Conservation (phyloP, 768 basidiomycete species). For the Boletus rubroflammeus region DNA sequence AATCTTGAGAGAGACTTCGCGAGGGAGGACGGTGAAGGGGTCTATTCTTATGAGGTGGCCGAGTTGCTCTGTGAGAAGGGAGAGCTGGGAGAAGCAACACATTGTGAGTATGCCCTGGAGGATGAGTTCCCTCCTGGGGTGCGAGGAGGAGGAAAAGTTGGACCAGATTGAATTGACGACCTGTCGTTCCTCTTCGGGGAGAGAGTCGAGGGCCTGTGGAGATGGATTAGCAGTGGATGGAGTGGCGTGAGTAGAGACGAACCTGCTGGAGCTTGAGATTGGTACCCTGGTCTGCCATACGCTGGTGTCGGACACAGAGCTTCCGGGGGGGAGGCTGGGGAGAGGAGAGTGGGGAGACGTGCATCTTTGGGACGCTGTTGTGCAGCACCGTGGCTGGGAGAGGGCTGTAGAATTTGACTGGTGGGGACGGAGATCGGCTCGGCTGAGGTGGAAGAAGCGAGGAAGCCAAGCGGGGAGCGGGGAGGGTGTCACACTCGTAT, state of each 20-base stretch:
- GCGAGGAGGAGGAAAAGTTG: conserved; percentile 91
- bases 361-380: not conserved
- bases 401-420: conserved; percentile 9
- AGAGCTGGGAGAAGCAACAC: conserved; percentile 99
- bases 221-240: conserved; percentile 6
- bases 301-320: conserved; percentile 88
- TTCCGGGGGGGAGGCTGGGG: conserved; percentile 49
- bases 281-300: conserved; percentile 95
- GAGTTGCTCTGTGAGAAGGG: conserved; percentile 90
- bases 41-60: conserved; percentile 92
- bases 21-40: conserved; percentile 86
- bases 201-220: conserved; percentile 81
- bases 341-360: conserved; percentile 6
- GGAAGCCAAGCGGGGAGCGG: conserved; percentile 52
- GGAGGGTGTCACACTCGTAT: conserved; percentile 71
- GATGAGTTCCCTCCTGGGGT: conserved; percentile 87
- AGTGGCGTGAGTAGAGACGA: not conserved
- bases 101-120: conserved; percentile 96
- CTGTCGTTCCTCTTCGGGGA: conserved; percentile 82
- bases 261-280: conserved; percentile 91
- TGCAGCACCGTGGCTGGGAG: not conserved
- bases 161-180: conserved; percentile 93
- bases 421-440: not conserved
- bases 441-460: not conserved
- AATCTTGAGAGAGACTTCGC: conserved; percentile 84